Base-by-base conservation (phyloP, 2,329 filamentous ascomycete genomes). In the Rachicladosporium sp. region DNA sequence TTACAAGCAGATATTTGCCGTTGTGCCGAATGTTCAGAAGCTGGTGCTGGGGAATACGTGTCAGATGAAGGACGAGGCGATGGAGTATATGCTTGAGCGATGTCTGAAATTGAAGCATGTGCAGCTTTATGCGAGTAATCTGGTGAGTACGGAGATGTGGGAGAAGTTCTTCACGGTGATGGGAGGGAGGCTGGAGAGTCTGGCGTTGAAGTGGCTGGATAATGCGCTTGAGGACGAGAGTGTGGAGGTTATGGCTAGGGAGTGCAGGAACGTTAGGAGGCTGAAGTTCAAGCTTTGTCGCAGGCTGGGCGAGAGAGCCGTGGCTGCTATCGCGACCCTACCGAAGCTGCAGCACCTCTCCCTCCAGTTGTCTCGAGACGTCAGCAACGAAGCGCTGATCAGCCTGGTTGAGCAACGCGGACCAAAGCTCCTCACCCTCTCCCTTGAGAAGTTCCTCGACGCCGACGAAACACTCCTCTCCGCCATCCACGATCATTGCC, bases 181-280 rank as follows among this genome's bases (percentile, higher is more conserved):
- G 43, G 88, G 87, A 8, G 50, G 65, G 6, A 60, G 71, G 13
- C 68, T 95, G 9, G 73, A 77, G 50, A 69, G 70, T 1, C 60
- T 96, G 12, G 82, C 87, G 51, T 70, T 95, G 2, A 87, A 86
- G 53, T 87, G 82, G 61, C 82, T 91, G 0, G 87, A 95, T 57
- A 80, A 73, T 38, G 78, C 88, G 27, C 82, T 96, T 47, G 76
- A 79, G 31, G 80, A 94, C 44, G 71, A 81, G 6, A 75, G 75
- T 1, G 65, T 91, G 1, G 57, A 67, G 10, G 59, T 71, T n/a
- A 66, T 95, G 43, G 68, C 70, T 15, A 64, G 69, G 5, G 63
- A 72, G 43, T 89, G 84, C 49, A 77, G 78, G 0, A 71, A 76
- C 13, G 67, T 96, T 10, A 69, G 68, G 35, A 78, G 82, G 3